These are phyloP conservation scores for Eutypella sp. DNA, from an alignment of 2,329 filamentous ascomycete genomes.

Conservation along the genomic window DNA sequence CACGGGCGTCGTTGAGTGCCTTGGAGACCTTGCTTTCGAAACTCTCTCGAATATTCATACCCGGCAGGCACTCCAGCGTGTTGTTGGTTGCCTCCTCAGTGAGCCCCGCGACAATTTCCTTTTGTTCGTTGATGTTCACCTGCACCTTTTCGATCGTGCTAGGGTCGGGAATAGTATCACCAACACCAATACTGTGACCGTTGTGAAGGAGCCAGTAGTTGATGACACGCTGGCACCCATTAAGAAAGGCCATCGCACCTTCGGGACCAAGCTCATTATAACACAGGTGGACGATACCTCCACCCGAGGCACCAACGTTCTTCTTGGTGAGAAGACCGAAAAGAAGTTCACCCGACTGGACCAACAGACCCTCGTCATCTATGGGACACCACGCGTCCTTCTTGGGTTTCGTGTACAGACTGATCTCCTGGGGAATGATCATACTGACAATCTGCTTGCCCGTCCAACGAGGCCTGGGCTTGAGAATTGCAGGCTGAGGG, in stretches of 20 bases:
- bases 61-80: slow-evolving; percentile 83
- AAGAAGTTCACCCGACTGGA: slow-evolving; percentile 83
- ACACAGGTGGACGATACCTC: slow-evolving; percentile 90
- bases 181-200: slow-evolving; percentile 96
- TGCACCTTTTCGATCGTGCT: slow-evolving; percentile 81
- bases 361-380: slow-evolving; percentile 72
- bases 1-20: slow-evolving; percentile 90
- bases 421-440: slow-evolving; percentile 83
- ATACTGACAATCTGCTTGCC: slow-evolving; percentile 97
- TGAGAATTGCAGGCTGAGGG: slow-evolving; percentile 87
- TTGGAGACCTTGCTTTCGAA: slow-evolving; percentile 97
- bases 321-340: slow-evolving; percentile 93
- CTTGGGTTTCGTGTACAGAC: slow-evolving; percentile 63
- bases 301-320: slow-evolving; percentile 81
- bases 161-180: slow-evolving; percentile 91
- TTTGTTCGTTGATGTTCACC: slow-evolving; percentile 73
- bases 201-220: slow-evolving; percentile 97
- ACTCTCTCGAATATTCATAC: slow-evolving; percentile 97
- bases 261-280: slow-evolving; percentile 90
- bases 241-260: slow-evolving; percentile 90
- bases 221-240: slow-evolving; percentile 88
- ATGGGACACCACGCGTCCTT: slow-evolving; percentile 54
- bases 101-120: slow-evolving; percentile 71
- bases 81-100: slow-evolving; percentile 79
- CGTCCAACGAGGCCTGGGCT: slow-evolving; percentile 90